Base-by-base conservation (phyloP, 345 rosid species). In the Ceriops zippeliana region DNA sequence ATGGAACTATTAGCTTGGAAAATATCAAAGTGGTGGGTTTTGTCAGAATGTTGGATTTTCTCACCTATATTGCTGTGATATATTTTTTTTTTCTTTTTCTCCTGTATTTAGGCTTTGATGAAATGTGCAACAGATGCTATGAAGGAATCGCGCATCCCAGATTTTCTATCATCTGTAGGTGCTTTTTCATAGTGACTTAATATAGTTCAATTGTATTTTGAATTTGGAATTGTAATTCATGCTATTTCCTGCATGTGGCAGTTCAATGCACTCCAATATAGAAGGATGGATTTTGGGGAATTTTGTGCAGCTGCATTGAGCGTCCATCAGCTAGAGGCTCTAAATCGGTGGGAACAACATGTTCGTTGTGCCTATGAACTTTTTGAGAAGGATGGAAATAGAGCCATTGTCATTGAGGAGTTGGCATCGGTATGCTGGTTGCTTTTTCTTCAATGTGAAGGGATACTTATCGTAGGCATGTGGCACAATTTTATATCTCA, bases 351-450 rank as follows among this genome's bases (percentile, higher is more conserved):
- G 99, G 99, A 96, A 78, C 93, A 90, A 72, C 92, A 87, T 78
- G 96, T 90, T 24, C 92, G 88, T 4, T 80, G 83, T 64, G 99
- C 97, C 28, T 96, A 89, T 65, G 98, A 96, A 74, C 86, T 88
- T 51, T 96, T 92, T 32, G 98, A 96, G 65, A 89, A 89, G 83
- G 89, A 96, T n/a, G 99, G 99, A 71, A 92, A 92, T 82, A 80
- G 91, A 72, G 86, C 89, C 38, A 90, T 96, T 52, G 70, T 96
- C 74, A 96, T 92, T 6, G 92, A 96, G 71, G 99, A 92, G 73
- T 92, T 96, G 24, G 98, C 98, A 54, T 90, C 95, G 1, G 98
- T 96, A 82, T 73, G 86, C 65, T 69, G 64, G 1, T 58, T 24
- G 9, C 21, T 61, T n/a, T 34, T 60, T 28, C 24, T 62, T n/a